Evolutionary conservation across 106 monocot species (phyloP), one percentile per base, ranked within the genome.

Genomic region (Apostasia shenzhenica): DNA sequence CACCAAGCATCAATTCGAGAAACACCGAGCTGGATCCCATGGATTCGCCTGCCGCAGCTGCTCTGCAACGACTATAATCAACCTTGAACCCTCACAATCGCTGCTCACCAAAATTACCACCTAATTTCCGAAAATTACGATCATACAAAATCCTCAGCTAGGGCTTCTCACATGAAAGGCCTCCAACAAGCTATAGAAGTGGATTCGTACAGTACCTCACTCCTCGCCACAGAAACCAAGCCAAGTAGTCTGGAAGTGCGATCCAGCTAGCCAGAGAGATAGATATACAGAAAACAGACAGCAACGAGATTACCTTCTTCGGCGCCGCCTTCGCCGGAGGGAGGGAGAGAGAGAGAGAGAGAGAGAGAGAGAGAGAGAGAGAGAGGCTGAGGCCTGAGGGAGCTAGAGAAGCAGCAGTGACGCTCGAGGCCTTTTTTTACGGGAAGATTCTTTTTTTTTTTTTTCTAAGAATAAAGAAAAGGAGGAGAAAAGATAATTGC

Each of bases 301-400:
- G n/a, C 8, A 13, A 48, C 45, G 48, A 65, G 5, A 37, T 65
- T 48, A 48, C 65, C 65, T 6, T 41, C 37, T 43, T 3, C 6
- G 0, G 43, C 61, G 43, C 6, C 11, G 43, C 1, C 45, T 14
- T 47, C 14, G 7, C 14, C 48, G 6, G 26, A 14, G 48, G 26
- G 2, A 45, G 26, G 48, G 11, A 65, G 11, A 47, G 48, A 12
- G 42, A 48, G 13, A 14, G n/a, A 14, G 9, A 56, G n/a, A 6
- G n/a, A 14, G 64, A 61, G 61, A 14, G 64, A 61, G 61, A 44
- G 41, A 44, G 64, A 64, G 63, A 46, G 42, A 60, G 41, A 60
- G 60, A 60, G 60, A 60, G 41, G 42, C 8, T 3, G 61, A 5
- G 9, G 59, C 59, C 39, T 1, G 40, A 44, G 61, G 44, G 44